Evolutionary conservation across 2,329 filamentous ascomycete genomes (phyloP).

Genomic region (Neobulgaria alba): DNA sequence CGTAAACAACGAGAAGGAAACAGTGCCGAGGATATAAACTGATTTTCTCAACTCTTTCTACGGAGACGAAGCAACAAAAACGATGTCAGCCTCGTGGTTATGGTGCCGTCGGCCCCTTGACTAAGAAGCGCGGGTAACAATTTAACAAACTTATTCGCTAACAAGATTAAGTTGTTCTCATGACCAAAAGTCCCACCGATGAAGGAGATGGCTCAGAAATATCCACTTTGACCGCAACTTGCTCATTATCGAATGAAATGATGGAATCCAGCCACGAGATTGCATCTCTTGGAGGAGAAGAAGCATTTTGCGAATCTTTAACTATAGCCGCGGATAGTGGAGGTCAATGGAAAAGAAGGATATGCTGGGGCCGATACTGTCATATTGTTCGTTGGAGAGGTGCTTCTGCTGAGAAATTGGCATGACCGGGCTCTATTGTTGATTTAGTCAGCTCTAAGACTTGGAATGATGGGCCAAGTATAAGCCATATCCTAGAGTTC

Average conservation of each 20-base stretch:
- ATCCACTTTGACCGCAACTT: not conserved
- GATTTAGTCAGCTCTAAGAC: not conserved
- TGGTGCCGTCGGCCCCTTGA: not conserved
- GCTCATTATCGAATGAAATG: not conserved
- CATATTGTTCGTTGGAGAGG: not conserved
- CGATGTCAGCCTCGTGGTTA: too few species aligned
- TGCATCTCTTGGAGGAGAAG: not conserved
- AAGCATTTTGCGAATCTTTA: too few species aligned
- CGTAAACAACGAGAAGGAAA: too few species aligned
- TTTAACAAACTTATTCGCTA: not conserved
- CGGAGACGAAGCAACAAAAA: too few species aligned
- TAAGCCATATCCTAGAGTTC: too few species aligned
- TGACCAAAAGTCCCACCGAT: too few species aligned
- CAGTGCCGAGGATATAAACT: too few species aligned
- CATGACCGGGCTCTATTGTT: not conserved
- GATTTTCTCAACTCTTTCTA: too few species aligned
- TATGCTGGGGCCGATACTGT: not conserved
- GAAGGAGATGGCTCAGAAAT: too few species aligned
- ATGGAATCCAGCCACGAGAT: not conserved
- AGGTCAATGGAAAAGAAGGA: not conserved
- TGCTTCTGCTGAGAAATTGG: not conserved
- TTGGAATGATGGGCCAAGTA: not conserved
- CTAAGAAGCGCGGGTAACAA: not conserved
- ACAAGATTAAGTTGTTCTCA: not conserved
- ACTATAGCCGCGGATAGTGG: not conserved